Base-by-base conservation (phyloP, 202 grass and related monocot species). In the Schoenoplectus triqueter region DNA sequence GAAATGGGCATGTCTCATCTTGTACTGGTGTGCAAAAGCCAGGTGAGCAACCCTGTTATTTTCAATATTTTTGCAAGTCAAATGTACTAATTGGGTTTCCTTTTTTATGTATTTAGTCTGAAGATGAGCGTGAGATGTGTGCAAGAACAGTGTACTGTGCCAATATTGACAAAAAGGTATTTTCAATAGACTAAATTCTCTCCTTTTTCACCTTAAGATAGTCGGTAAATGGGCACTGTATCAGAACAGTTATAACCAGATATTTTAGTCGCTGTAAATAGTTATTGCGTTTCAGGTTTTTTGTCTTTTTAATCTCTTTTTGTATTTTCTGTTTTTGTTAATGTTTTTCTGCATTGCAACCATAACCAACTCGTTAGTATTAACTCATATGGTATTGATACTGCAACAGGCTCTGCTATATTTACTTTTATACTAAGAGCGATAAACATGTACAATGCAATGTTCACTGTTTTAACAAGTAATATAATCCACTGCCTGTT, bases 91-190 rank as follows among this genome's bases (percentile, higher is more conserved):
- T 47, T 31, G 31, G 31, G 47, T 45, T 47, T 13, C 52, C 17
- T 21, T 86, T 88, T 6, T 59, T 54, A 55, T 0, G 0, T 79
- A 55, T 87, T 49, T 69, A 97, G 95, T 94, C 92, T 85, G 92
- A 97, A 85, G 95, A 97, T 90, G 92, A 97, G 73, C 92, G 95
- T 54, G 95, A 97, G 79, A 97, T 97, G 92, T 97, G 95, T 84
- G 93, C 96, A 69, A 99, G 91, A 87, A 99, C 93, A 82, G 91
- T 99, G 78, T 99, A 99, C 82, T 99, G 96, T 87, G 95, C 96
- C 86, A 99, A 99, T 83, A 96, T 99, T 87, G 97, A 99, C 87
- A 99, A 94, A 91, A 99, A 99, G 97, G 97, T 99, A 31, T 31
- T 22, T 65, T 76, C 74, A 61, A 41, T 62, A 7, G 73, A 80